A percentile compares a stretch with the other conserved stretches of the same genome.
phyloP scores from a whole-genome alignment of 1,284 basidiomycete genomes.

The Paramarasmius palmivorus region DNA sequence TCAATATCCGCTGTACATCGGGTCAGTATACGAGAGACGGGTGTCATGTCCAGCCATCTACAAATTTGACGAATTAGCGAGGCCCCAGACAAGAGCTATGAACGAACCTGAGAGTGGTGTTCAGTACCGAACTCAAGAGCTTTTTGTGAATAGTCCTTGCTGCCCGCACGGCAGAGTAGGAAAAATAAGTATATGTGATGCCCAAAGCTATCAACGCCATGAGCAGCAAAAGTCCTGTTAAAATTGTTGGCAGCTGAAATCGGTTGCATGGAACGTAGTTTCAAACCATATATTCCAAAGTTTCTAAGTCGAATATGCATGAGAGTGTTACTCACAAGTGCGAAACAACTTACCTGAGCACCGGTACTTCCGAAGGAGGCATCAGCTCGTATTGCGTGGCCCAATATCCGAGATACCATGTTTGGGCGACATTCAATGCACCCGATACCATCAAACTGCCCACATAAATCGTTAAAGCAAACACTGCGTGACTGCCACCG shows the following conservation, averaged over 20 bases:
- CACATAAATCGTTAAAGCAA: conserved; percentile 29
- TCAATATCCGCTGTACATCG: conserved; percentile 59
- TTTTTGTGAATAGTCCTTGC: no score
- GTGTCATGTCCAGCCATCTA: conserved; percentile 55
- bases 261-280: no score
- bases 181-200: no score
- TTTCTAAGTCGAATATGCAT: conserved; percentile 3
- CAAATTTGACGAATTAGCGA: conserved; percentile 14
- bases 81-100: no score
- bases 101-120: conserved; percentile 11
- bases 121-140: no score
- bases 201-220: no score
- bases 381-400: conserved; percentile 44
- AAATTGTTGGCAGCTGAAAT: no score
- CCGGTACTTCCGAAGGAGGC: conserved; percentile 26
- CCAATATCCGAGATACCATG: conserved; percentile 57
- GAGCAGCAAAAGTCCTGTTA: no score
- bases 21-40: conserved; percentile 53
- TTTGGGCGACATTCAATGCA: conserved; percentile 33
- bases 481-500: conserved; percentile 25
- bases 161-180: no score
- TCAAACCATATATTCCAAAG: no score
- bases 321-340: conserved; percentile 26
- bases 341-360: no score
- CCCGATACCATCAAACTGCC: conserved; percentile 24